Percentiles rank a stretch among this genome's conserved stretches.
Conservation (phyloP, 768 basidiomycete species). For the Neoboletus magnificus region DNA sequence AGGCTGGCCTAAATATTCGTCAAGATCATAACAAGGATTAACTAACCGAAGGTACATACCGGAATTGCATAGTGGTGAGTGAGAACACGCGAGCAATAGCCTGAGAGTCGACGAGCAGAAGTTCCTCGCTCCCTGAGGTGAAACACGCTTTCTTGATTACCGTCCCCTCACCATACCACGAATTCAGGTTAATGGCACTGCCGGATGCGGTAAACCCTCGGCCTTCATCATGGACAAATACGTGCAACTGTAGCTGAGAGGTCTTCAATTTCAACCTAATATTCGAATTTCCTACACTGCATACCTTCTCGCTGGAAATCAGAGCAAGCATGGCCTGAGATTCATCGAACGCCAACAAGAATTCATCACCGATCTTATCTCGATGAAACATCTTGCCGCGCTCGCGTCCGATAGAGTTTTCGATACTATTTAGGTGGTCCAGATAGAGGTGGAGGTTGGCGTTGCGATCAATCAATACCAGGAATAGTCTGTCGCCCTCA, state of each 20-base stretch:
- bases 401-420: constrained; percentile 32
- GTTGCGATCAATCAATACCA: constrained; percentile 36
- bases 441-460: constrained; percentile 37
- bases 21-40: neutral
- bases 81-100: constrained; percentile 50
- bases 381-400: constrained; percentile 36
- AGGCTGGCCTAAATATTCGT: constrained; percentile 39
- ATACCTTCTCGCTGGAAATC: constrained; percentile 43
- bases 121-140: constrained; percentile 49
- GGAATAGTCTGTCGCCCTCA: constrained; percentile 36
- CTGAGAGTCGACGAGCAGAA: constrained; percentile 46
- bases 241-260: constrained; percentile 38
- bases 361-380: constrained; percentile 46
- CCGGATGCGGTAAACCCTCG: constrained; percentile 44
- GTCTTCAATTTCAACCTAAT: neutral
- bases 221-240: constrained; percentile 48
- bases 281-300: neutral
- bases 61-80: constrained; percentile 49
- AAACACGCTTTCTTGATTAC: constrained; percentile 41
- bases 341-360: constrained; percentile 52
- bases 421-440: constrained; percentile 34
- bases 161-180: constrained; percentile 44
- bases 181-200: constrained; percentile 37
- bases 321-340: constrained; percentile 46
- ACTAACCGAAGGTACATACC: constrained; percentile 33